Evolutionary conservation across 2,329 filamentous ascomycete genomes (phyloP).

Genomic region (Chaetothyriales sp.): DNA sequence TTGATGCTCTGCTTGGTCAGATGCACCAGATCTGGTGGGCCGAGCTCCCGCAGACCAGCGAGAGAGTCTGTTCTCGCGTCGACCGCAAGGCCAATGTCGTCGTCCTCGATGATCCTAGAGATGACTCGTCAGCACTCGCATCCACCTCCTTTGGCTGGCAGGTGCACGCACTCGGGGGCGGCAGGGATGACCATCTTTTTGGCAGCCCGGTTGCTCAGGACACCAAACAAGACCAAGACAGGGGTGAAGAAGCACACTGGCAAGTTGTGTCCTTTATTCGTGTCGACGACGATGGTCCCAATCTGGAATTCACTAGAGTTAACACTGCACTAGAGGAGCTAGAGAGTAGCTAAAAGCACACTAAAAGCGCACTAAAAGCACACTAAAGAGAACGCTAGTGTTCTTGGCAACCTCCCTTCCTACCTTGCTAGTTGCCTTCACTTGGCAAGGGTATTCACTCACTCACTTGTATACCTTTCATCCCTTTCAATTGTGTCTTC

Average conservation of each 20-base stretch:
- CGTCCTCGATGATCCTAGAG: slow-evolving; percentile 76
- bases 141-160: neutral
- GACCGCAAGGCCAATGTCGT: slow-evolving; percentile 68
- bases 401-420: neutral
- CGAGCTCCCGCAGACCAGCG: slow-evolving; percentile 72
- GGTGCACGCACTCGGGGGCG: slow-evolving; percentile 53
- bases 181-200: slow-evolving; percentile 52
- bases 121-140: slow-evolving; percentile 5
- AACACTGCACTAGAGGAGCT: neutral
- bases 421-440: neutral
- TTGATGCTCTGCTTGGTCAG: slow-evolving; percentile 61
- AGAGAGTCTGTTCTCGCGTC: slow-evolving; percentile 86
- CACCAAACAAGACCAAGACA: neutral
- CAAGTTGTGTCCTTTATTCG: neutral
- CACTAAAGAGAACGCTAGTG: neutral
- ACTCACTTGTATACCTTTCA: neutral
- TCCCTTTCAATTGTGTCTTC: neutral
- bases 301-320: neutral
- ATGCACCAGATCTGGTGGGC: slow-evolving; percentile 89
- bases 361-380: neutral
- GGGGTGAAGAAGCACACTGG: neutral
- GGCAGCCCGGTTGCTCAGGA: neutral
- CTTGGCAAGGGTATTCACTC: neutral
- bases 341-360: neutral
- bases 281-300: neutral